phyloP scores from a whole-genome alignment of 208 protist genomes.

The Leishmania martiniquensis region DNA sequence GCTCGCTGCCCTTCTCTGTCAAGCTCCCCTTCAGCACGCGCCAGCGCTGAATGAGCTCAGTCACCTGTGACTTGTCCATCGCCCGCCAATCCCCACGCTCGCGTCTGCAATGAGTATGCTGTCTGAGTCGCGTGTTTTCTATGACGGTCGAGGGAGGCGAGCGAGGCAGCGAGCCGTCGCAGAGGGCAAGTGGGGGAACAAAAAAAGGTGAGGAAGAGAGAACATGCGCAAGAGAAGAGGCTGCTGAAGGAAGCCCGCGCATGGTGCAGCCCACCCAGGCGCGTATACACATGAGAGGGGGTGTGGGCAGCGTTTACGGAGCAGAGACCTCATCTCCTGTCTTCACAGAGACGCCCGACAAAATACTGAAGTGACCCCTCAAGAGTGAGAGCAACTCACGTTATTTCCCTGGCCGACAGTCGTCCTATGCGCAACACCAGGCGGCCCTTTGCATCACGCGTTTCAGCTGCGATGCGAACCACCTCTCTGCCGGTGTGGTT shows the following conservation, averaged over 20 bases:
- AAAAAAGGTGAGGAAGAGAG: background rate
- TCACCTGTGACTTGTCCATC: constrained; percentile 55
- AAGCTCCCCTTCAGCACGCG: constrained; percentile 58
- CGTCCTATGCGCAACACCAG: no score
- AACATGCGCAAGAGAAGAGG: background rate
- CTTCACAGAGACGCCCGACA: background rate
- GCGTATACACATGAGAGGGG: no score
- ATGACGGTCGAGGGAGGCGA: background rate
- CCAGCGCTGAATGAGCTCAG: constrained; percentile 77
- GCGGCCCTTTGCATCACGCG: no score
- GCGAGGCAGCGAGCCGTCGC: background rate
- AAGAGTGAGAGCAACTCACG: background rate
- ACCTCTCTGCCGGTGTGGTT: no score
- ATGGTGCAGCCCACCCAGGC: no score
- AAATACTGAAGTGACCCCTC: background rate
- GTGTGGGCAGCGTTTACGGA: background rate
- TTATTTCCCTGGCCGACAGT: background rate
- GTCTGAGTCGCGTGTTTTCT: background rate
- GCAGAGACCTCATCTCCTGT: background rate
- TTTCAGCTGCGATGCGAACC: no score
- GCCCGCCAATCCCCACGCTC: background rate
- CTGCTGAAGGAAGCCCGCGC: background rate
- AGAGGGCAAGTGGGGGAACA: background rate
- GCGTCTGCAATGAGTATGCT: background rate
- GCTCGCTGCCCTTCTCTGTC: constrained; percentile 53